These are phyloP conservation scores for Colletotrichum eleusines DNA, from an alignment of 2,329 filamentous ascomycete species.

Conservation along the genomic window DNA sequence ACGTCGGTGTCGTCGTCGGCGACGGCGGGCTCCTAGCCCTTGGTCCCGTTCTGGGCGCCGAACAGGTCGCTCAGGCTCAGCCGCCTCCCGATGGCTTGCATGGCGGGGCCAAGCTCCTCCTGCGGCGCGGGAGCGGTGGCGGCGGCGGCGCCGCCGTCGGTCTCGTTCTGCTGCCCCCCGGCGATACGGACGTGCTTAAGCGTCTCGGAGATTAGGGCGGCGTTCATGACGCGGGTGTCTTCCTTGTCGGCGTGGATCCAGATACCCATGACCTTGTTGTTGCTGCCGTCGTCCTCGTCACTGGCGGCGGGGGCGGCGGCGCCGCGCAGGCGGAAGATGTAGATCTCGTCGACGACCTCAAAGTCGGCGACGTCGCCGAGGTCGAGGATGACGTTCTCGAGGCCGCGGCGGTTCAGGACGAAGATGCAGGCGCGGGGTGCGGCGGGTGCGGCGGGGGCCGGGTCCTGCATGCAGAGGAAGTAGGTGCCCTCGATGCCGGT, in stretches of 20 bases:
- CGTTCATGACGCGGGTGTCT: constrained; percentile 57
- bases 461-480: constrained; percentile 81
- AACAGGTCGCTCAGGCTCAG: constrained; percentile 62
- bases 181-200: constrained; percentile 51
- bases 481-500: constrained; percentile 86
- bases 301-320: constrained; percentile 50
- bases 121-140: constrained; percentile 8
- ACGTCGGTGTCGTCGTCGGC: background rate
- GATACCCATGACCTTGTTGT: constrained; percentile 61
- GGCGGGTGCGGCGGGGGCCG: constrained; percentile 50
- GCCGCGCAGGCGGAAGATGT: constrained; percentile 62
- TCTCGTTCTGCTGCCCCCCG: constrained; percentile 24
- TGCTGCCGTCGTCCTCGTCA: constrained; percentile 43
- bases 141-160: background rate
- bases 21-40: constrained; percentile 38
- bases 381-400: constrained; percentile 78
- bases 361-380: constrained; percentile 72
- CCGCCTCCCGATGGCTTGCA: constrained; percentile 58
- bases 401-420: constrained; percentile 77
- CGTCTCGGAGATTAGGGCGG: constrained; percentile 56
- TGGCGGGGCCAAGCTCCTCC: constrained; percentile 52
- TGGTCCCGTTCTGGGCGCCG: constrained; percentile 47
- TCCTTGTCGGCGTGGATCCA: constrained; percentile 67
- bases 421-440: constrained; percentile 70
- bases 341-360: constrained; percentile 69